Conservation (phyloP, 306 rosid genomes). For the Lathyrus oleraceus region DNA sequence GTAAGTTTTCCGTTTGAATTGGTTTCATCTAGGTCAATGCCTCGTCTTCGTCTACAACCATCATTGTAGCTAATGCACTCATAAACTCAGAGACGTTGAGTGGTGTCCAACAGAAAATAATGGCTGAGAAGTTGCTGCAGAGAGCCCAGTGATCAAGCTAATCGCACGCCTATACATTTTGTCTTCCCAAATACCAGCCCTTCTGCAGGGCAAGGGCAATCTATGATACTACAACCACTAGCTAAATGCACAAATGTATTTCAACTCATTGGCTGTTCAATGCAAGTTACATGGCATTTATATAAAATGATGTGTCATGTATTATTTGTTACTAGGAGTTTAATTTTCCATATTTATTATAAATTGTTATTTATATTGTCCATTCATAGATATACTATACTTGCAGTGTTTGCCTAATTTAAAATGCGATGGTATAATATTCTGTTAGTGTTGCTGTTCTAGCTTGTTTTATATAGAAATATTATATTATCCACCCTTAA, state of each 20-base stretch:
- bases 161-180: slow-evolving; percentile 20
- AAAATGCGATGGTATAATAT: not conserved
- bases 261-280: slow-evolving; percentile 22
- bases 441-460: not conserved
- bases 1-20: not conserved
- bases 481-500: too few relatives aligned
- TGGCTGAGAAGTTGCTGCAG: slow-evolving; percentile 81
- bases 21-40: slow-evolving; percentile 65
- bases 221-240: not conserved
- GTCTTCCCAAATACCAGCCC: slow-evolving; percentile 7
- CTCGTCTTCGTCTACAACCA: slow-evolving; percentile 59
- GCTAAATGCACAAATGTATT: not conserved
- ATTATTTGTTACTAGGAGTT: not conserved
- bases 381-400: not conserved
- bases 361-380: not conserved
- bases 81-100: slow-evolving; percentile 70
- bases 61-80: slow-evolving; percentile 69
- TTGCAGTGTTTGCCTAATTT: slow-evolving; percentile 10
- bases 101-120: slow-evolving; percentile 79
- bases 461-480: too few relatives aligned
- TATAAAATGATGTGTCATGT: not conserved
- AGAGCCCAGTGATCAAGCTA: slow-evolving; percentile 53
- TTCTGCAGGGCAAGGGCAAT: slow-evolving; percentile 8
- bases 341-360: not conserved
- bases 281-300: slow-evolving; percentile 17